Evolutionary conservation across 2,329 filamentous ascomycete genomes (phyloP).

Genomic region (Didymella pinodella): DNA sequence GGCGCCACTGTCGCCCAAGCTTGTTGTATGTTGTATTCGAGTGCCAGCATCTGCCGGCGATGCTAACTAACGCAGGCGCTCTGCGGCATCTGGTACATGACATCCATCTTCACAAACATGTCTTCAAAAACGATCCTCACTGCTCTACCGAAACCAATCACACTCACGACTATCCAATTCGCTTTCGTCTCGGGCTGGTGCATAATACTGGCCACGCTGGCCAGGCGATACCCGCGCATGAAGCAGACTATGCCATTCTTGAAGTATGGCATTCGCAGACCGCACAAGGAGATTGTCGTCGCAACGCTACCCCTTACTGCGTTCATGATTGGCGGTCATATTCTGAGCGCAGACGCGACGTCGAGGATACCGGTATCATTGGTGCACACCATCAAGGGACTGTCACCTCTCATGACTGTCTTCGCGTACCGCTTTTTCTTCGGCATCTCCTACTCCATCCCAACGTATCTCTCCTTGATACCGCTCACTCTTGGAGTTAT

Average conservation of each 20-base stretch:
- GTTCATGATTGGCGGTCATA: slow-evolving; percentile 93
- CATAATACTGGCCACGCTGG: slow-evolving; percentile 77
- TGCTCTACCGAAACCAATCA: slow-evolving; percentile 87
- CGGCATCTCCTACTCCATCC: slow-evolving; percentile 82
- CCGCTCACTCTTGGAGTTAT: slow-evolving; percentile 94
- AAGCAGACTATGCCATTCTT: slow-evolving; percentile 78
- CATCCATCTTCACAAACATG: slow-evolving; percentile 94
- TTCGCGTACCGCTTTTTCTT: slow-evolving; percentile 90
- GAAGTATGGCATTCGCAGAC: slow-evolving; percentile 81
- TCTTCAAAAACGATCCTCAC: slow-evolving; percentile 97
- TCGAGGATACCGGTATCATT: slow-evolving; percentile 94
- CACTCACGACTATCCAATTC: slow-evolving; percentile 92
- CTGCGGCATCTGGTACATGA: slow-evolving; percentile 92
- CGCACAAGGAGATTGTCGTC: slow-evolving; percentile 80
- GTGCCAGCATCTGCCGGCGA: slow-evolving; percentile 34
- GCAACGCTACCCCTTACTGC: slow-evolving; percentile 90
- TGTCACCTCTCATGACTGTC: slow-evolving; percentile 95
- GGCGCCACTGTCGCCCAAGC: slow-evolving; percentile 85
- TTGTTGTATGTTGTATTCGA: slow-evolving; percentile 70
- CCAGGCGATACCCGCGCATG: slow-evolving; percentile 74
- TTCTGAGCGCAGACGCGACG: slow-evolving; percentile 92
- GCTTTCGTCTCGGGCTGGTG: slow-evolving; percentile 91
- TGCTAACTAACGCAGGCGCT: slow-evolving; percentile 67
- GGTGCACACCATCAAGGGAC: slow-evolving; percentile 97
- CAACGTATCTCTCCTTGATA: slow-evolving; percentile 79